A percentile compares a stretch with the other conserved stretches of the same genome.
Evolutionary conservation across 192 early-diverging fungal species (phyloP).

Genomic region (Gigaspora rosea): DNA sequence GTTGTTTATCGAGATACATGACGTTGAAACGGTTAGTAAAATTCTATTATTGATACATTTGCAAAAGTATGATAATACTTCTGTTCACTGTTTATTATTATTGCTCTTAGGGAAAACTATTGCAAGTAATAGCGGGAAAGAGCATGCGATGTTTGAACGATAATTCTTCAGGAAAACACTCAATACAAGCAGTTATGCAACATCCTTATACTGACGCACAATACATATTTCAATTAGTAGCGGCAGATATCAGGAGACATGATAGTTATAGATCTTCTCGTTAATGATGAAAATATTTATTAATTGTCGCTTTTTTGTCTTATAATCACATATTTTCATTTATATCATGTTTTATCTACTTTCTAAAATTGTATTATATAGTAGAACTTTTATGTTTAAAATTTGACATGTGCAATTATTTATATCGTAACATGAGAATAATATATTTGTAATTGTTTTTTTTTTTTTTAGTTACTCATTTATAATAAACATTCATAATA

Average conservation of each 20-base stretch:
- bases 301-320: not conserved
- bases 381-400: not conserved
- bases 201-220: constrained; percentile 29
- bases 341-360: not conserved
- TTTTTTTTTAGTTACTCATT: too few relatives aligned
- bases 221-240: constrained; percentile 29
- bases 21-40: constrained; percentile 65
- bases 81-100: not conserved
- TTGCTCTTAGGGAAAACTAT: constrained; percentile 45
- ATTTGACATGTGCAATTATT: not conserved
- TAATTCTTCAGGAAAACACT: constrained; percentile 40
- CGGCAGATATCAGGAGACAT: constrained; percentile 12
- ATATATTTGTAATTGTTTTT: too few relatives aligned
- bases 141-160: constrained; percentile 64
- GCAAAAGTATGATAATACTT: not conserved
- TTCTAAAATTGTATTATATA: constrained; percentile 1
- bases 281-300: not conserved
- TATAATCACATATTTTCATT: not conserved
- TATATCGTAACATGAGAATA: too few relatives aligned
- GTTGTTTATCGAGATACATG: constrained; percentile 86
- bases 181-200: constrained; percentile 56
- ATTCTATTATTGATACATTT: not conserved
- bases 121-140: constrained; percentile 55
- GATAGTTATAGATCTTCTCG: not conserved
- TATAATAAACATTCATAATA: too few relatives aligned